Conservation (phyloP, 768 basidiomycete genomes). For the Lentinula sp. region DNA sequence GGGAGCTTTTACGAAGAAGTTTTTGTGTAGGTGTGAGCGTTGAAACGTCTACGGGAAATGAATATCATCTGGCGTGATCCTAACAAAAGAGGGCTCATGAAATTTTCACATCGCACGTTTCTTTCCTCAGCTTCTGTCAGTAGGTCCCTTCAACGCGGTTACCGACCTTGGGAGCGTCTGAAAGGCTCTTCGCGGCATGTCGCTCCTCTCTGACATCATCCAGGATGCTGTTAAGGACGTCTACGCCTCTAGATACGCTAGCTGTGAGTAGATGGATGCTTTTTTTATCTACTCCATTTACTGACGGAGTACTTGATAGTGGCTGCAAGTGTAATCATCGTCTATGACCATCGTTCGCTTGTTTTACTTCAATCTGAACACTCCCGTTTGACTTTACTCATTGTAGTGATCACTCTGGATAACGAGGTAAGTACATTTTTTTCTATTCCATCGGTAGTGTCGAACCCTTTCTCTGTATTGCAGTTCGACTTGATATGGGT, state of each 20-base stretch:
- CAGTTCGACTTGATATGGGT: slow-evolving; percentile 56
- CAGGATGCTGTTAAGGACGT: slow-evolving; percentile 23
- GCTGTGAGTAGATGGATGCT: slow-evolving; percentile 24
- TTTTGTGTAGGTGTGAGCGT: neutral
- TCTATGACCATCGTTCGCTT: slow-evolving; percentile 48
- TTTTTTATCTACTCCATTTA: neutral
- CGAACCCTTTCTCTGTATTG: neutral
- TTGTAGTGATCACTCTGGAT: slow-evolving; percentile 43
- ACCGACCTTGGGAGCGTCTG: neutral
- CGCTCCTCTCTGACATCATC: neutral
- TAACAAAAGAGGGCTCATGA: neutral
- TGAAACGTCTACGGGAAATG: neutral
- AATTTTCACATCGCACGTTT: neutral
- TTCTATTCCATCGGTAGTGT: neutral
- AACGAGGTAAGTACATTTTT: slow-evolving; percentile 35
- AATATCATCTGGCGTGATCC: neutral
- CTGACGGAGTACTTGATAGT: slow-evolving; percentile 25
- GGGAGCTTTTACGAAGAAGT: neutral
- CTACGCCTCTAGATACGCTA: slow-evolving; percentile 35
- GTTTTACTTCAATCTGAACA: neutral
- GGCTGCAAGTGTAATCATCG: slow-evolving; percentile 43
- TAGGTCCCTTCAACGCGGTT: neutral
- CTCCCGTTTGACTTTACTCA: neutral
- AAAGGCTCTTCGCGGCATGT: neutral
- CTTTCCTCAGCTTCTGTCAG: neutral